phyloP scores from a whole-genome alignment of 768 basidiomycete species.

The Kockovaella imperatae region DNA sequence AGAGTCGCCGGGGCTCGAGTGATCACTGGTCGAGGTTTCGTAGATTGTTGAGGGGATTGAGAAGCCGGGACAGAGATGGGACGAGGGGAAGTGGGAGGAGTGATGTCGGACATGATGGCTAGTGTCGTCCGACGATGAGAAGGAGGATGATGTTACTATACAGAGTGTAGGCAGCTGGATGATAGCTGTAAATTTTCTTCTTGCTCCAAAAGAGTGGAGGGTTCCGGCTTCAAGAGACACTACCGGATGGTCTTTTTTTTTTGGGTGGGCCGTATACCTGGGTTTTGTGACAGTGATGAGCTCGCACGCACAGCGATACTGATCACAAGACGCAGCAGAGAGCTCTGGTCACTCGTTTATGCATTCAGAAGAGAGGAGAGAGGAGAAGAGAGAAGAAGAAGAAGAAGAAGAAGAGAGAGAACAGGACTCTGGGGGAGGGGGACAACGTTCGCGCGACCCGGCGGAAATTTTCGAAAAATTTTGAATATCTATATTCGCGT shows the following conservation, averaged over 20 bases:
- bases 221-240: background rate
- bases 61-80: slow-evolving; percentile 6
- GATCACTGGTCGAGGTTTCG: slow-evolving; percentile 7
- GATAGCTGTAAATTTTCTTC: background rate
- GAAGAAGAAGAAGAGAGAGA: background rate
- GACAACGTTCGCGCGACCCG: too few species aligned
- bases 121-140: background rate
- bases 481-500: too few species aligned
- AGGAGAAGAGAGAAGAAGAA: slow-evolving; percentile 1
- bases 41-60: background rate
- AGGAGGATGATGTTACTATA: background rate
- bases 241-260: background rate
- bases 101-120: slow-evolving; percentile 20
- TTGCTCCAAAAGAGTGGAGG: background rate
- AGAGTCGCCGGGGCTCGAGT: slow-evolving; percentile 14
- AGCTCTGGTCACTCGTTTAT: background rate
- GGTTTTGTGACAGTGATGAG: too few species aligned
- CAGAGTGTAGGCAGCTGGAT: background rate
- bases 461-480: background rate
- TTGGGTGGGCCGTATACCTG: too few species aligned
- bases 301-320: too few species aligned
- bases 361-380: background rate
- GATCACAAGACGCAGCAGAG: too few species aligned
- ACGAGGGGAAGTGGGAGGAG: slow-evolving; percentile 23
- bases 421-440: background rate